Evolutionary conservation across 805 yeast genomes (phyloP), one percentile per base, ranked within the genome.

Genomic region (Candida railenensis): DNA sequence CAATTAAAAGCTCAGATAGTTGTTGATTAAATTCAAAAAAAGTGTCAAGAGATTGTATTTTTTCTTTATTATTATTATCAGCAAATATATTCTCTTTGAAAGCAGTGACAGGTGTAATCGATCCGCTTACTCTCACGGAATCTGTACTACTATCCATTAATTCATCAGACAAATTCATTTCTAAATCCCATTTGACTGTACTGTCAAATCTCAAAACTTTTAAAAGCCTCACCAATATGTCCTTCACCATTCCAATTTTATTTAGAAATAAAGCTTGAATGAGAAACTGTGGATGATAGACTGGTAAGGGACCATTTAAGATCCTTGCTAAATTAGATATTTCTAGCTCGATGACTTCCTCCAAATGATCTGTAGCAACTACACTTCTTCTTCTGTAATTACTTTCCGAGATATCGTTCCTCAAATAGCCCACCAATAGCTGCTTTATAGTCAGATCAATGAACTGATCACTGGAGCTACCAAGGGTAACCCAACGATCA

Each of bases 231-330:
- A 78, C 66, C 16, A 92, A 57, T 1, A 91, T 72, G 34, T 73
- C 75, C 49, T 80, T 75, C 1, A 82, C 91, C 2, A 81, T 57
- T 9, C 68, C 66, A 12, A 77, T 52, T 50, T 84, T 82, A 22
- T 83, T 84, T 53, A 81, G 77, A 55, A 85, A 82, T 16, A 91
- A 61, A 3, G 83, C 69, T 61, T 91, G 96, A 39, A 89, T 83
- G 41, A 91, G 63, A 44, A 89, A 77, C 62, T 90, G 96, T 0
- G 98, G 98, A 58, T 92, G 97, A 55, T 88, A 91, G 0, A 89
- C 67, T 0, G 97, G 97, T 14, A 92, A 63, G 0, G 95, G 94
- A 28, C 97, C 97, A 66, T 91, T 91, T 46, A 91, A 66, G 3
- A 90, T 83, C 14, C 88, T 71, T 42, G 85, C 87, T 47, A 91